Percentiles rank a stretch among this genome's conserved stretches.
phyloP scores from a whole-genome alignment of 2,329 filamentous ascomycete species.

The Tolypocladium nubicola region DNA sequence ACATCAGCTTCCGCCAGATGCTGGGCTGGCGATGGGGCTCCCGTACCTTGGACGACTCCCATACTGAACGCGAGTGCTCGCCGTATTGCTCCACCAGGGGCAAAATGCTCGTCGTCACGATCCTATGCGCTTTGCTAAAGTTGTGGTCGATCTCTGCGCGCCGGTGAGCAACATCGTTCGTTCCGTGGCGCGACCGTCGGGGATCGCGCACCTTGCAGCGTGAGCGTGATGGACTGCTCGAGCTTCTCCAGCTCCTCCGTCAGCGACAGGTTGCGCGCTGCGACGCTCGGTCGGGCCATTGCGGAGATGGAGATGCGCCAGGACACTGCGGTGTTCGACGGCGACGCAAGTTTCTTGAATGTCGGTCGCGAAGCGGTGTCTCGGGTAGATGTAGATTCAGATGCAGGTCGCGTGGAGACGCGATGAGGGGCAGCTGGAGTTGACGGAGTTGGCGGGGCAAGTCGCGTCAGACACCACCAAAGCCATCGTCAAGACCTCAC shows the following conservation, averaged over 20 bases:
- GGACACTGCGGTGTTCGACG: neutral
- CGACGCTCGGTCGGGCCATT: slow-evolving; percentile 40
- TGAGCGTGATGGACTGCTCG: slow-evolving; percentile 93
- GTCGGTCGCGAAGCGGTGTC: neutral
- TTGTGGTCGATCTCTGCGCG: slow-evolving; percentile 88
- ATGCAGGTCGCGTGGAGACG: neutral
- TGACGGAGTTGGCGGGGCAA: neutral
- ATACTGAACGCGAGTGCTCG: slow-evolving; percentile 85
- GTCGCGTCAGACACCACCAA: neutral
- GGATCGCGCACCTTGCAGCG: slow-evolving; percentile 62
- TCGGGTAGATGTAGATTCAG: neutral
- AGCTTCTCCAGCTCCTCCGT: slow-evolving; percentile 94
- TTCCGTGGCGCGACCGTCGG: slow-evolving; percentile 1
- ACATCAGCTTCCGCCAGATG: neutral
- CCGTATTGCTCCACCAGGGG: slow-evolving; percentile 93
- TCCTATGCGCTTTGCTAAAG: slow-evolving; percentile 92
- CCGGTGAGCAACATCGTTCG: neutral
- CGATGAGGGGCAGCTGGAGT: slow-evolving; percentile 1
- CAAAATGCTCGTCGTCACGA: slow-evolving; percentile 87
- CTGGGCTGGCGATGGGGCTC: neutral
- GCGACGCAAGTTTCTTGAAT: neutral
- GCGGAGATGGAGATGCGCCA: neutral
- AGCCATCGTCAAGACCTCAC: neutral
- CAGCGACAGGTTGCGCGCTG: slow-evolving; percentile 56
- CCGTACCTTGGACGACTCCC: slow-evolving; percentile 85